phyloP scores from a whole-genome alignment of 2,329 filamentous ascomycete genomes.

The Penicillium glabrum region DNA sequence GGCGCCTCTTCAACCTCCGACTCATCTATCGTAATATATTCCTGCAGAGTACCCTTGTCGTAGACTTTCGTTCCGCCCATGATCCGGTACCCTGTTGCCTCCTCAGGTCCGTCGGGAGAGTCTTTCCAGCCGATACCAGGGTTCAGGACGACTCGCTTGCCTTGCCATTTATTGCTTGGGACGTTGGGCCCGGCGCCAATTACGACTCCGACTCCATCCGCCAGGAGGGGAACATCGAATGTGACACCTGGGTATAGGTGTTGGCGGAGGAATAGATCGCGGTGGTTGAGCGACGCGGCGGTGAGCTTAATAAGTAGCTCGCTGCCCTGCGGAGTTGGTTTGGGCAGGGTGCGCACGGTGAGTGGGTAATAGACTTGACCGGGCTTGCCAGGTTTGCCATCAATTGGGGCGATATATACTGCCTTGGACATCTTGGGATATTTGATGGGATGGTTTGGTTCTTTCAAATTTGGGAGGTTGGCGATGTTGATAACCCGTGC shows the following conservation, averaged over 20 bases:
- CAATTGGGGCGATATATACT: slow-evolving; percentile 51
- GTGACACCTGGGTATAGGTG: slow-evolving; percentile 85
- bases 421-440: slow-evolving; percentile 43
- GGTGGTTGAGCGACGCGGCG: slow-evolving; percentile 87
- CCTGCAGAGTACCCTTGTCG: slow-evolving; percentile 69
- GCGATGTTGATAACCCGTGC: slow-evolving; percentile 6
- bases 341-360: slow-evolving; percentile 59
- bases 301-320: slow-evolving; percentile 75
- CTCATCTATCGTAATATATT: slow-evolving; percentile 68
- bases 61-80: slow-evolving; percentile 61
- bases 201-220: slow-evolving; percentile 79
- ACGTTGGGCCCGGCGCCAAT: slow-evolving; percentile 59
- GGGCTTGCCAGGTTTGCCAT: slow-evolving; percentile 68
- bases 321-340: slow-evolving; percentile 62
- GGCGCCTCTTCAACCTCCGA: slow-evolving; percentile 76
- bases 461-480: background rate
- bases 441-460: background rate
- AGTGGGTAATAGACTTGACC: slow-evolving; percentile 72
- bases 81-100: slow-evolving; percentile 42
- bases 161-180: slow-evolving; percentile 53
- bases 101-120: slow-evolving; percentile 71
- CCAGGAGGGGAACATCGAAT: slow-evolving; percentile 74
- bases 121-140: slow-evolving; percentile 77
- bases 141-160: slow-evolving; percentile 73
- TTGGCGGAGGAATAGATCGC: slow-evolving; percentile 91